Evolutionary conservation across 805 yeast genomes (phyloP), one percentile per base, ranked within the genome.

Genomic region (Barnettozyma botsteinii): DNA sequence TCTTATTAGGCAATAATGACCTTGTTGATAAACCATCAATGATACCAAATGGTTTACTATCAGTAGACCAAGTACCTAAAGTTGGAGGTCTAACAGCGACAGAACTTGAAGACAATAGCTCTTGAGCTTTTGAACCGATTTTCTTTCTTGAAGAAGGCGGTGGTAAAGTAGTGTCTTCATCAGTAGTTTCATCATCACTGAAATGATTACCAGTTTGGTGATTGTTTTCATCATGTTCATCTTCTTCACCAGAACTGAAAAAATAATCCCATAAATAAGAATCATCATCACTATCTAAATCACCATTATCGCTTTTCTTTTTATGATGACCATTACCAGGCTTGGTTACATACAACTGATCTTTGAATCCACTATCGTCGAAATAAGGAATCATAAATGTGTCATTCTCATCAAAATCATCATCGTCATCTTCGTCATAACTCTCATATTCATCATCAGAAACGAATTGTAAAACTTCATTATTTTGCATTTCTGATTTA

Each of bases 21-120:
- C 96, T 72, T 0, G 98, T 93, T 0, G 95, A 81, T 23, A 86
- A 72, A 5, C 98, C 98, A 59, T 91, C 98, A 55, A 91, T 91
- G 43, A 91, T 87, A 18, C 96, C 94, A 60, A 85, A 87, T 1
- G 96, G 96, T 52, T 86, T 81, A 37, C 76, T 76, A 37, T 81
- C 76, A 6, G 94, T 81, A 26, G 83, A 79, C 94, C 97, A 91
- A 3, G 95, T 82, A 0, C 97, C 98, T 42, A 91, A 67, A 21
- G 85, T 75, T 2, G 98, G 98, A 5, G 98, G 97, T 39, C 95
- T 67, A 46, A 87, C 78, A 38, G 89, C 87, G 19, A 85, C 83
- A 6, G 83, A 79, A 37, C 88, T 82, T 1, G 95, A 81, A 5
- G 95, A 81, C n/a, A 91, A 74, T 6, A 91, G 86, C 60, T 91